Percentiles rank a stretch among this genome's conserved stretches.
Conservation (phyloP, 2,329 filamentous ascomycete genomes). For the Fusarium bactridioides region DNA sequence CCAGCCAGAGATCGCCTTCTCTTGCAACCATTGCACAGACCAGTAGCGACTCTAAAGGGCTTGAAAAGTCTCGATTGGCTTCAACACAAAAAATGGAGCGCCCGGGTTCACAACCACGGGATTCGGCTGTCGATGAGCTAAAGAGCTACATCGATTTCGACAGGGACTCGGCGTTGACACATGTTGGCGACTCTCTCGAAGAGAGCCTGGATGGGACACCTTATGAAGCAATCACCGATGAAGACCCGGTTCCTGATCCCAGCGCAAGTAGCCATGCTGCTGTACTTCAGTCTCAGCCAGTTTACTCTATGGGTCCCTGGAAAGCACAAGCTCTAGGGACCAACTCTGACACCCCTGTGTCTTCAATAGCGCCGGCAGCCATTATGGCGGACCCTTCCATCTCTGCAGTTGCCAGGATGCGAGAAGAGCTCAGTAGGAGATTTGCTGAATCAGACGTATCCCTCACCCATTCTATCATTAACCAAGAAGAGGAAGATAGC, state of each 20-base stretch:
- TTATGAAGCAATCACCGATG: neutral
- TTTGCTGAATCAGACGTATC: constrained; percentile 29
- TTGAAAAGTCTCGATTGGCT: neutral
- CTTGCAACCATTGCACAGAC: neutral
- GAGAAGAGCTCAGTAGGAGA: constrained; percentile 27
- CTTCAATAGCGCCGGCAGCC: constrained; percentile 41
- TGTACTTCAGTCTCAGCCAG: constrained; percentile 27
- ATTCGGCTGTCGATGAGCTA: constrained; percentile 36
- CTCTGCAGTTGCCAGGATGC: constrained; percentile 35
- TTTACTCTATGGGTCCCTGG: constrained; percentile 36
- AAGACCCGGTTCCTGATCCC: neutral
- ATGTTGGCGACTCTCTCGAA: constrained; percentile 7
- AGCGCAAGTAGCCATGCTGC: constrained; percentile 6
- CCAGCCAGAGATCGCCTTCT: neutral
- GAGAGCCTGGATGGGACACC: constrained; percentile 5
- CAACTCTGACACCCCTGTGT: constrained; percentile 28
- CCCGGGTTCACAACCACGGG: constrained; percentile 14
- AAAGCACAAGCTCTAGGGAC: constrained; percentile 36
- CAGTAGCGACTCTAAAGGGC: neutral
- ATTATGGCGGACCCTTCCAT: constrained; percentile 35
- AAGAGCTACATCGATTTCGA: constrained; percentile 37
- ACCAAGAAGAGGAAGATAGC: constrained; percentile 24
- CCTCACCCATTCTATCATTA: constrained; percentile 31
- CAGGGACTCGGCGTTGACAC: constrained; percentile 20
- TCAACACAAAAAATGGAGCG: constrained; percentile 26